phyloP scores from a whole-genome alignment of 768 basidiomycete genomes.

The Mycena leptocephala region DNA sequence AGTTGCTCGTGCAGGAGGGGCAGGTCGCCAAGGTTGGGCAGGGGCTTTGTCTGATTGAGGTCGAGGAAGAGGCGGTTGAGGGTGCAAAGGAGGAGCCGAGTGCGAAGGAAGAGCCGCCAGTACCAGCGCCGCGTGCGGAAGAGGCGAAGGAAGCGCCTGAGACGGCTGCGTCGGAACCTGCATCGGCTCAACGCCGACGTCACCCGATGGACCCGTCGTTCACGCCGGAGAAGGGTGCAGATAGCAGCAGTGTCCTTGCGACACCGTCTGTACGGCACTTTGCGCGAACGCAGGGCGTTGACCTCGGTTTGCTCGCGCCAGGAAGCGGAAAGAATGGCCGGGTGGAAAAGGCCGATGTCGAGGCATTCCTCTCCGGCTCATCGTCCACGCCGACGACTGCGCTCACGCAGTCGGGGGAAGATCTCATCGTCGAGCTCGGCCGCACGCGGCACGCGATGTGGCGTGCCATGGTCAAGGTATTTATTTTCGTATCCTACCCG shows the following conservation, averaged over 20 bases:
- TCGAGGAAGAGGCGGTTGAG: conserved; percentile 69
- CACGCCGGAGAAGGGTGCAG: conserved; percentile 30
- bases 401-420: conserved; percentile 46
- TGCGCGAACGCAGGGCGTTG: conserved; percentile 76
- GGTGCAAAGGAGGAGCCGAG: conserved; percentile 34
- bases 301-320: conserved; percentile 69
- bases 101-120: conserved; percentile 22
- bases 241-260: conserved; percentile 67
- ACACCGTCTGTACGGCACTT: conserved; percentile 86
- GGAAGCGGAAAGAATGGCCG: conserved; percentile 85
- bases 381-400: conserved; percentile 30
- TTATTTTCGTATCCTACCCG: conserved; percentile 27
- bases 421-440: conserved; percentile 80
- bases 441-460: conserved; percentile 90
- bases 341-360: conserved; percentile 83
- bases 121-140: conserved; percentile 52
- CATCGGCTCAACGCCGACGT: conserved; percentile 19
- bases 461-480: conserved; percentile 90
- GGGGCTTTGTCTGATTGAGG: conserved; percentile 85
- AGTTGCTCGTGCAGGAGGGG: conserved; percentile 85
- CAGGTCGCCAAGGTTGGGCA: conserved; percentile 89
- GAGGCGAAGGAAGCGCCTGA: conserved; percentile 71
- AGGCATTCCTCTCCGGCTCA: conserved; percentile 66
- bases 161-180: conserved; percentile 26
- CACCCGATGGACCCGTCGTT: conserved; percentile 58